These are phyloP conservation scores for Pythium phragmitis DNA, from an alignment of 352 stramenopile species.

Conservation along the genomic window DNA sequence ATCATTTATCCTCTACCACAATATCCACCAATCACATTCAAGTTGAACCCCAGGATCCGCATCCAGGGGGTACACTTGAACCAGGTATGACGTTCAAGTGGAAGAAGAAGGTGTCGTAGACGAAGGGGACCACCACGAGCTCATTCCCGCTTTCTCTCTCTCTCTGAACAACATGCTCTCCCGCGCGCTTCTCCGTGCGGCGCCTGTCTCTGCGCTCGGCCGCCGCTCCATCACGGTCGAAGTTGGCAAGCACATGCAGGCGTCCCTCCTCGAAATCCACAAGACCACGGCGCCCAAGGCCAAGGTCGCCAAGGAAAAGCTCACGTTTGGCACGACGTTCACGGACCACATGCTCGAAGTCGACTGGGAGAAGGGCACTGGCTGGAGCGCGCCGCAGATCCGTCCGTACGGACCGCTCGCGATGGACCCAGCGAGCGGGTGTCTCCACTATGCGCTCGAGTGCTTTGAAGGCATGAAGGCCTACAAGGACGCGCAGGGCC, in stretches of 20 bases:
- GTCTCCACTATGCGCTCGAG: conserved; percentile 95
- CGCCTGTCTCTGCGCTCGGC: conserved; percentile 8
- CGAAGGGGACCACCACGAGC: not conserved
- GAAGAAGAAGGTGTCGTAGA: conserved; percentile 9
- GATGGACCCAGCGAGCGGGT: conserved; percentile 90
- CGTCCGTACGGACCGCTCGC: conserved; percentile 89
- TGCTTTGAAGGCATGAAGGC: conserved; percentile 97
- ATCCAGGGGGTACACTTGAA: conserved; percentile 12
- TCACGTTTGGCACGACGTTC: conserved; percentile 95
- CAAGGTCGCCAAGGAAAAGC: conserved; percentile 83
- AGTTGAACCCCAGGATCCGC: conserved; percentile 21
- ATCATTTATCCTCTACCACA: conserved; percentile 6
- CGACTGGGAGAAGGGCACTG: conserved; percentile 82
- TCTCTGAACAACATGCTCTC: conserved; percentile 12
- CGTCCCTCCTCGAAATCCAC: conserved; percentile 47
- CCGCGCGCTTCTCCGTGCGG: conserved; percentile 12
- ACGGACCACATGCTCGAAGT: conserved; percentile 97
- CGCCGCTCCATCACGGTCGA: conserved; percentile 32
- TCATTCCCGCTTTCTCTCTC: not conserved
- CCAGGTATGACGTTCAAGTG: conserved; percentile 14
- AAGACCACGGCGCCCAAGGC: conserved; percentile 37
- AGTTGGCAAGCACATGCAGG: conserved; percentile 31
- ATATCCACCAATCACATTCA: conserved; percentile 16
- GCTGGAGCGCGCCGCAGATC: conserved; percentile 91
- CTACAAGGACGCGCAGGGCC: conserved; percentile 84